A percentile compares a stretch with the other conserved stretches of the same genome.
phyloP scores from a whole-genome alignment of 257 asterid genomes.

The Gardenia jasminoides region DNA sequence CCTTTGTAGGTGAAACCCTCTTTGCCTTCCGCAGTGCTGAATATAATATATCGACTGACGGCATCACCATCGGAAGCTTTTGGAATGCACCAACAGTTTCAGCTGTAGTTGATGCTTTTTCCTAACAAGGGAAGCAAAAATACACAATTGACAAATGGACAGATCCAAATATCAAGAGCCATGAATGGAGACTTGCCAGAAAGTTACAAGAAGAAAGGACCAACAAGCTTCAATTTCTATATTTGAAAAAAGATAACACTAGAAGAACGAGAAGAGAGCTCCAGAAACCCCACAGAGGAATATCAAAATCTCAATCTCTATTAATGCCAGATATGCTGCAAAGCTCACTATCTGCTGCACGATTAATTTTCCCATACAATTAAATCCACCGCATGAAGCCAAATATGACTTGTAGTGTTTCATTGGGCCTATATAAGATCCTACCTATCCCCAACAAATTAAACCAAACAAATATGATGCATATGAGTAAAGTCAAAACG shows the following conservation, averaged over 20 bases:
- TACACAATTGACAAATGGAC: neutral
- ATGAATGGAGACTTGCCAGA: neutral
- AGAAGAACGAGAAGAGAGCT: neutral
- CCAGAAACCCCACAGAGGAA: neutral
- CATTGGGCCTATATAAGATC: neutral
- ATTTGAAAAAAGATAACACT: too few relatives aligned
- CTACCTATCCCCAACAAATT: neutral
- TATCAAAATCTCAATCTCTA: neutral
- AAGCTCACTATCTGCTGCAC: neutral
- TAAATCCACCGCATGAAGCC: neutral
- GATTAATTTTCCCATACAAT: neutral
- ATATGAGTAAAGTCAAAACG: neutral
- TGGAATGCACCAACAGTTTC: conserved; percentile 92
- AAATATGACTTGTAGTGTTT: neutral
- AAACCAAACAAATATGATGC: neutral
- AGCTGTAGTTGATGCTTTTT: conserved; percentile 26
- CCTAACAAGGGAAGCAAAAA: conserved; percentile 36
- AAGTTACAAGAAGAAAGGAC: neutral
- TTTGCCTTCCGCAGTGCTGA: conserved; percentile 86
- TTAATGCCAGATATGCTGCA: neutral
- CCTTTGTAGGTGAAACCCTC: conserved; percentile 82
- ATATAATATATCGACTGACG: conserved; percentile 65
- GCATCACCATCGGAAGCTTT: conserved; percentile 98
- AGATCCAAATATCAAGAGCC: neutral
- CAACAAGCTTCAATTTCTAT: neutral